Conservation (phyloP, 257 asterid species). For the Nicotiana attenuata region DNA sequence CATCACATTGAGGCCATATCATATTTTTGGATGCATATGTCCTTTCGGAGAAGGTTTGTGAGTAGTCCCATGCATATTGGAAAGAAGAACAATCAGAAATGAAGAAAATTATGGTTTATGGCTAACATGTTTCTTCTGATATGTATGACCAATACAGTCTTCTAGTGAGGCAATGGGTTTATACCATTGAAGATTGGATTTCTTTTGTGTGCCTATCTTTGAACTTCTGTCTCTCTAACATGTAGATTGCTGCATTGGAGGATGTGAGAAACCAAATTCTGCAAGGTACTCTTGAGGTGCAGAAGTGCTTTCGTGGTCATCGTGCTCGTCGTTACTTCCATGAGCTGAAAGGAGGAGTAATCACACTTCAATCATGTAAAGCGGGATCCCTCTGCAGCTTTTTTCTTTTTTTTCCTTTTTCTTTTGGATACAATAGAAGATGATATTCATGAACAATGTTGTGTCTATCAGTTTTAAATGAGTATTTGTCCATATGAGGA, state of each 20-base stretch:
- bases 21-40: too few relatives aligned
- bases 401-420: constrained; percentile 7
- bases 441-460: constrained; percentile 8
- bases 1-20: neutral
- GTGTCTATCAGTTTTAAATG: neutral
- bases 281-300: constrained; percentile 70
- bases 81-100: neutral
- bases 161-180: neutral
- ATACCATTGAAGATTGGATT: neutral
- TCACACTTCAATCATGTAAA: constrained; percentile 82
- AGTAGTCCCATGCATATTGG: neutral
- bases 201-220: constrained; percentile 2
- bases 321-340: constrained; percentile 53
- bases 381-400: constrained; percentile 2
- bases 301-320: constrained; percentile 53
- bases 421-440: neutral
- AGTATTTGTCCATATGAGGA: neutral
- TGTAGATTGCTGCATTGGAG: constrained; percentile 75
- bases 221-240: neutral
- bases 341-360: constrained; percentile 56
- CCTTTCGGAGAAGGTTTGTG: neutral
- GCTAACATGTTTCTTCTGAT: neutral
- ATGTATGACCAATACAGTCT: neutral
- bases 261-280: constrained; percentile 53
- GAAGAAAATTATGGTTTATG: neutral